Evolutionary conservation across 2,329 filamentous ascomycete genomes (phyloP), one percentile per base, ranked within the genome.

Genomic region (Claviceps purpurea): DNA sequence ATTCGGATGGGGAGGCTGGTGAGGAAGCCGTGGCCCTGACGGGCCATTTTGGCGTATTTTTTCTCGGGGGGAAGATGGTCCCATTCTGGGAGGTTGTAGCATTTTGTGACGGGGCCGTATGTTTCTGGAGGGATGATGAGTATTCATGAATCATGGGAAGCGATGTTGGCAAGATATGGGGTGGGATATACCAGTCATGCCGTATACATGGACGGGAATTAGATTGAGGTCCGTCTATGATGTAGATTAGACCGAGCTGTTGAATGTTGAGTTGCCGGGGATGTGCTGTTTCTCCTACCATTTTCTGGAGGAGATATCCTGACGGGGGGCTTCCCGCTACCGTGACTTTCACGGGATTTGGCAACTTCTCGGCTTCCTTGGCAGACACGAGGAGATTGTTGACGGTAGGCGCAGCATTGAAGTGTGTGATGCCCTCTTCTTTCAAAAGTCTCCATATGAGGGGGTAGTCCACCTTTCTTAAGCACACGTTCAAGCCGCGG

Each of bases 101-200:
- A 89, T 66, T 94, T 95, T 1, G 90, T 97, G 55, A 96, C 91
- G 10, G 93, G 93, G 0, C 93, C 93, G 62, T 97, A 97, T 0
- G 91, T 97, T 70, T 97, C 79, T 69, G 26, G 3, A n/a, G 8
- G 6, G 2, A 8, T 43, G 20, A 16, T 24, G 3, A 14, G 16
- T 24, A 6, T 22, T 20, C 3, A 7, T 5, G 20, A 6, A 14
- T 20, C 3, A 7, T 5, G 20, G 5, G 13, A 24, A 7, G 18
- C 20, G 41, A 43, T 24, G 18, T 42, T 42, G 40, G 16, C 16
- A 22, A n/a, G 24, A n/a, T 10, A 16, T 26, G 26, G 4, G 16
- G n/a, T 24, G 14, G 5, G 3, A 38, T 5, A 51, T 52, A 69
- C 67, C 67, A 1, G 81, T 85, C 69, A 85, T 67, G 41, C 93